Base-by-base conservation (phyloP, 169 alveolate genomes). In the Cryptosporidium parvum region DNA sequence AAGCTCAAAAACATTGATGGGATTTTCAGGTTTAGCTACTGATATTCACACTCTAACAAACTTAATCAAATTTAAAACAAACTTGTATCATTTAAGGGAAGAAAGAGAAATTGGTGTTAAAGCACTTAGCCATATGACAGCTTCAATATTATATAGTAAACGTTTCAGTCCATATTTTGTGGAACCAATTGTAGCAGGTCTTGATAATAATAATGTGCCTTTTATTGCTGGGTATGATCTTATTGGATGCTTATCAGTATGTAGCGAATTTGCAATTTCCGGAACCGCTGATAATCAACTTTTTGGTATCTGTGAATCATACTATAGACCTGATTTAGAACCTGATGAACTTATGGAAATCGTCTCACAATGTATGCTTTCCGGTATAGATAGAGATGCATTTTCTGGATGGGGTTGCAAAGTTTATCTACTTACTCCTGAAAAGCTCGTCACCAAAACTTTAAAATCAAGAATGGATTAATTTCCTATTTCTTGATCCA, bases 261-360 rank as follows among this genome's bases (percentile, higher is more conserved):
- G 95, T 35, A 91, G 94, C 37, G 97, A 96, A 91, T 98, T 98
- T 84, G 99, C 96, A 59, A 97, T 96, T 53, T 97, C 95, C 21
- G 99, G 99, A 23, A 97, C 99, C 37, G 95, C 99, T 5, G 92
- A 96, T n/a, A 98, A 97, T 86, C 98, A 96, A 91, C 93, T 98
- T 80, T 97, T 93, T 75, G 99, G 99, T 75, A 95, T 96, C 62
- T 98, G 99, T 70, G 99, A 98, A 85, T 95, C 99, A 10, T 94
- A 96, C 91, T 97, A 96, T 93, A 95, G 95, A 67, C 97, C 97
- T 48, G 96, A 97, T 70, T 92, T 97, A 96, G 98, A 96, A 65
- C 94, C 97, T 26, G 97, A 96, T 56, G 97, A 97, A 91, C 94
- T 97, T 23, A 95, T 96, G 93, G 99, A 97, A 86, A 96, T 97